Percentiles rank a stretch among this genome's conserved stretches.
phyloP scores from a whole-genome alignment of 306 rosid genomes.

The Cotoneaster glaucophyllus region DNA sequence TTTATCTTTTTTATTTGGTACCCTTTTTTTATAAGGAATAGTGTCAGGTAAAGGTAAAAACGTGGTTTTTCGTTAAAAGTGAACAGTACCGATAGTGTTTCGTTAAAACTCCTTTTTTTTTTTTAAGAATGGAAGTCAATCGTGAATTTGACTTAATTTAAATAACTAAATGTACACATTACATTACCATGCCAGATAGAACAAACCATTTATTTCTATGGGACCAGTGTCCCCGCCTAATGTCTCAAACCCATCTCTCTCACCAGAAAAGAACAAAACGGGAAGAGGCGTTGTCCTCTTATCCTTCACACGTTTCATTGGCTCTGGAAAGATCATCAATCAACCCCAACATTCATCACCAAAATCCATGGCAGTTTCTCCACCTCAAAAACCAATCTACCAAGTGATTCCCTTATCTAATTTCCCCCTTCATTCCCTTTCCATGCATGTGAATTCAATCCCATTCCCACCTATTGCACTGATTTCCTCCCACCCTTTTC shows the following conservation, averaged over 20 bases:
- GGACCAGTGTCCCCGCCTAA: conserved; percentile 8
- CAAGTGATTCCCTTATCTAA: conserved; percentile 9
- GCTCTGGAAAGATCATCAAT: conserved; percentile 36
- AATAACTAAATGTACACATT: not conserved
- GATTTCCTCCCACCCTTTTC: not conserved
- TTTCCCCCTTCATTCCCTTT: not conserved
- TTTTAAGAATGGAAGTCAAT: too few species aligned
- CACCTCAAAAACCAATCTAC: conserved; percentile 26
- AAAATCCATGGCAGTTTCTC: conserved; percentile 24
- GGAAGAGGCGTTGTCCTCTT: conserved; percentile 29
- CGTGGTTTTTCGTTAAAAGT: too few species aligned
- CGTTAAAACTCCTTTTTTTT: too few species aligned
- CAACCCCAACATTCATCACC: conserved; percentile 20
- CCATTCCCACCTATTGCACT: not conserved
- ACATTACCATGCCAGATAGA: not conserved
- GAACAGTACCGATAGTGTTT: too few species aligned
- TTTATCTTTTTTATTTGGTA: too few species aligned
- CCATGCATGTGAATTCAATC: not conserved
- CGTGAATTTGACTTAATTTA: not conserved
- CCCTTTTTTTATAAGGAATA: too few species aligned
- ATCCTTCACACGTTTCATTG: conserved; percentile 48
- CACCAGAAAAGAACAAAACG: not conserved
- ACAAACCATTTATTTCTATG: conserved; percentile 1
- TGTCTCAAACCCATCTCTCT: conserved; percentile 8
- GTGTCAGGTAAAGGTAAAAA: too few species aligned